Percentiles rank a stretch among this genome's conserved stretches.
phyloP scores from a whole-genome alignment of 352 stramenopile species.

The Globisporangium radiosum region DNA sequence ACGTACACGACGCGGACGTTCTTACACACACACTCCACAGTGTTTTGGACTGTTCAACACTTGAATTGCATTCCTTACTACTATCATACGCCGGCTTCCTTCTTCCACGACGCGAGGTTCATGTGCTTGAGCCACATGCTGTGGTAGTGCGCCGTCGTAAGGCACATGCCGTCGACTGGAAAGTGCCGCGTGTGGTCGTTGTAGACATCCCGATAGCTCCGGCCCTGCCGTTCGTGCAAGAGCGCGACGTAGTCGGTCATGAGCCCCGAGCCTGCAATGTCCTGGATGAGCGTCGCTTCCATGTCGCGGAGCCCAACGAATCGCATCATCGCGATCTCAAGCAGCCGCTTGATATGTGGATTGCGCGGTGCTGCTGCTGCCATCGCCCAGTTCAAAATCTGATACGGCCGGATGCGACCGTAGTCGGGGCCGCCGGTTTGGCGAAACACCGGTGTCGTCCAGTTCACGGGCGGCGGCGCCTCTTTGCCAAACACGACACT shows the following conservation, averaged over 20 bases:
- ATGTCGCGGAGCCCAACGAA: conserved; percentile 15
- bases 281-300: conserved; percentile 8
- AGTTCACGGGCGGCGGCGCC: neutral
- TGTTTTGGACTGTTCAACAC: too few species aligned
- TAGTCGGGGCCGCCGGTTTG: neutral
- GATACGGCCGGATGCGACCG: conserved; percentile 8
- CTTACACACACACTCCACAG: too few species aligned
- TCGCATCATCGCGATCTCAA: conserved; percentile 5
- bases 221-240: conserved; percentile 6
- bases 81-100: too few species aligned
- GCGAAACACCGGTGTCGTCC: conserved; percentile 2
- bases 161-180: neutral
- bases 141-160: neutral
- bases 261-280: conserved; percentile 12
- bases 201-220: conserved; percentile 3
- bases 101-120: conserved; percentile 3
- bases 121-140: conserved; percentile 3
- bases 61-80: too few species aligned
- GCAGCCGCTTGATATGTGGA: conserved; percentile 7
- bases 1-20: too few species aligned
- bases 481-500: conserved; percentile 15
- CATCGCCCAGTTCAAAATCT: conserved; percentile 17
- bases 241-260: conserved; percentile 15
- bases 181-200: neutral
- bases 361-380: conserved; percentile 5